phyloP scores from a whole-genome alignment of 2,329 filamentous ascomycete genomes.

The Fusarium brevicatenulatum region DNA sequence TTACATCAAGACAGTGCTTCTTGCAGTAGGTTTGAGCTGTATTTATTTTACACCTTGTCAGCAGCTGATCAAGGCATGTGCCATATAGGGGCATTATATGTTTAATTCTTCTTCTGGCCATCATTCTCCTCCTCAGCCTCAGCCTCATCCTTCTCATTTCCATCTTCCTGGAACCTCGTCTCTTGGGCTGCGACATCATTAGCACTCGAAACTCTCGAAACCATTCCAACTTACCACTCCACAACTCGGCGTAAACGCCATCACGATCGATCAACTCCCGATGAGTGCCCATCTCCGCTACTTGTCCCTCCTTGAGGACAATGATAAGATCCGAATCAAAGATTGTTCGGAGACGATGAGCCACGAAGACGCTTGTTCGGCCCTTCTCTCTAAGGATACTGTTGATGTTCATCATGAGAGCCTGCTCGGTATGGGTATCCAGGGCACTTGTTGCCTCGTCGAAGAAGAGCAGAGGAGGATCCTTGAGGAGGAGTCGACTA shows the following conservation, averaged over 20 bases:
- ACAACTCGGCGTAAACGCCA: slow-evolving; percentile 88
- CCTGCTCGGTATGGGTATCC: slow-evolving; percentile 93
- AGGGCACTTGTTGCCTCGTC: slow-evolving; percentile 94
- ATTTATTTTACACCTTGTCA: slow-evolving; percentile 22
- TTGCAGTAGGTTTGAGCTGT: not conserved
- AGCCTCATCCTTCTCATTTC: slow-evolving; percentile 53
- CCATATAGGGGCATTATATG: not conserved
- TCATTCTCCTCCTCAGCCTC: slow-evolving; percentile 43
- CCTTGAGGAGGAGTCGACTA: slow-evolving; percentile 84
- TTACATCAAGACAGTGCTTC: not conserved
- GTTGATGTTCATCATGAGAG: slow-evolving; percentile 91
- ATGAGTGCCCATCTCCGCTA: slow-evolving; percentile 92
- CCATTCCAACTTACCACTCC: slow-evolving; percentile 74
- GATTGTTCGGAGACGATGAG: slow-evolving; percentile 91
- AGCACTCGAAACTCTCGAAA: not conserved
- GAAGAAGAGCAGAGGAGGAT: slow-evolving; percentile 91
- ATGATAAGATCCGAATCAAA: slow-evolving; percentile 94
- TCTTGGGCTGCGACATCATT: slow-evolving; percentile 64
- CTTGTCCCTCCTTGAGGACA: slow-evolving; percentile 82
- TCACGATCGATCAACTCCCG: slow-evolving; percentile 80
- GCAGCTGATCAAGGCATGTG: not conserved
- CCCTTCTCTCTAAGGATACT: slow-evolving; percentile 88
- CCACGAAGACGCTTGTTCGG: slow-evolving; percentile 93
- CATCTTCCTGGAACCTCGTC: slow-evolving; percentile 63
- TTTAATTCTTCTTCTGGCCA: slow-evolving; percentile 18